Base-by-base conservation (phyloP, 768 basidiomycete genomes). In the Pleurotus eryngii region DNA sequence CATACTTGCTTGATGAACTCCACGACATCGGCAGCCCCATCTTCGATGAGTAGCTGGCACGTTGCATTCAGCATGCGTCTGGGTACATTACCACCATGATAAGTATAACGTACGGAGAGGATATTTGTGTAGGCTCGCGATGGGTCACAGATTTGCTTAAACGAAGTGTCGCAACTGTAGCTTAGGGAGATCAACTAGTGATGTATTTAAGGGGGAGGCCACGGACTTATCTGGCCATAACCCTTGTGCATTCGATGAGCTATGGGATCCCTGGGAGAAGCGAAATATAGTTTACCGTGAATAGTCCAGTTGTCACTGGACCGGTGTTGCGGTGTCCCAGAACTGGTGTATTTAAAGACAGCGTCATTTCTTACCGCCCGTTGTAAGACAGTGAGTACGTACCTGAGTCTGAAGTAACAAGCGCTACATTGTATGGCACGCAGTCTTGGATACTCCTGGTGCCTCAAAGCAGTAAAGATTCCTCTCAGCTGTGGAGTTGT, bases 221-320 rank as follows among this genome's bases (percentile, higher is more conserved):
- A 30, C 74, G 20, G 46, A 83, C 80, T 77, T 66, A 61, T 82
- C 82, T 1, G 79, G 77, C 83, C 82, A 84, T 42, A 82, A 67
- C 49, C 82, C 82, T 77, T 56, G 8, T 59, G 35, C 15, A n/a
- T 60, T 61, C 26, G 1, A 11, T 35, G 30, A 35, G 30, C 30
- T 35, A 11, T 35, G 30, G 30, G 5, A 11, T 35, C 30, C 30
- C 9, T 35, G 0, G 24, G 30, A 30, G 30, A 35, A 35, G 30
- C 9, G 17, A 27, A 27, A 17, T 12, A 63, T 73, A 11, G 5
- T 26, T 54, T 54, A 81, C 83, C 81, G 48, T 83, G 83, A 58
- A 84, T 80, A 1, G 82, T 85, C 83, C 84, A 86, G 61, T 77
- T 79, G 58, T 82, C 61, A 3, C 63, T 64, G 3, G 84, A 84